Percentiles rank a stretch among this genome's conserved stretches.
Evolutionary conservation across 495 filamentous ascomycete species (phyloP).

Genomic region (Jackrogersella minutella): DNA sequence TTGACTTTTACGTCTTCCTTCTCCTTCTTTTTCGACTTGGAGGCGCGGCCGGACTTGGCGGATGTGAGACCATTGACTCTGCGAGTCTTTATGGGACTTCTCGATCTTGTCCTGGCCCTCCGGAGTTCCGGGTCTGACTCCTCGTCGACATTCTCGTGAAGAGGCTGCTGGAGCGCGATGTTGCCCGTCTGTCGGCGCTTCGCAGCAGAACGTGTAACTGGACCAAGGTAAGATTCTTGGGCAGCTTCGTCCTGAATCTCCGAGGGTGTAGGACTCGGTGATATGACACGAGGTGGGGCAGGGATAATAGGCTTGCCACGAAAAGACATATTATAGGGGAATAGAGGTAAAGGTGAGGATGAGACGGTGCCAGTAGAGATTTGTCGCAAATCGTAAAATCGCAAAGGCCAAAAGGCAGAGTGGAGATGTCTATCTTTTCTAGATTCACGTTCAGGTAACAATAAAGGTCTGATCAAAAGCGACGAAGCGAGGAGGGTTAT

Average conservation of each 20-base stretch:
- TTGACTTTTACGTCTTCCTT: conserved; percentile 42
- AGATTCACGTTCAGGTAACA: conserved; percentile 49
- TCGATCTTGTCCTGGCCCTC: conserved; percentile 58
- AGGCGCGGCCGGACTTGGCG: conserved; percentile 31
- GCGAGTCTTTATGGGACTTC: conserved; percentile 60
- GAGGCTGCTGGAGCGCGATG: conserved; percentile 42
- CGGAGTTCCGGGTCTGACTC: conserved; percentile 54
- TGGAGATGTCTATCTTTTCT: conserved; percentile 58
- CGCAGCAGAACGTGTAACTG: conserved; percentile 70
- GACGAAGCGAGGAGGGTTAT: conserved; percentile 44
- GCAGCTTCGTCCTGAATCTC: conserved; percentile 54
- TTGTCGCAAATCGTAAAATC: conserved; percentile 54
- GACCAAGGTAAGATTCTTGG: conserved; percentile 65
- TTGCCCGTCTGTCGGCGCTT: conserved; percentile 54
- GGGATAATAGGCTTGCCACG: conserved; percentile 58
- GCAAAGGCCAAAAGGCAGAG: conserved; percentile 55
- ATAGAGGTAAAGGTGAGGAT: conserved; percentile 56
- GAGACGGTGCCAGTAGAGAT: conserved; percentile 60
- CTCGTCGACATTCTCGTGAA: conserved; percentile 50
- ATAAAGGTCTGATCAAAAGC: conserved; percentile 23
- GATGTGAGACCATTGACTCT: conserved; percentile 58
- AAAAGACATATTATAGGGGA: conserved; percentile 52
- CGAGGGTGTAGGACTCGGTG: conserved; percentile 71
- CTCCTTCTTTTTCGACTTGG: conserved; percentile 37
- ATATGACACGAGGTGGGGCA: conserved; percentile 73